These are phyloP conservation scores for Pluteus cervinus DNA, from an alignment of 768 basidiomycete genomes.

Conservation along the genomic window DNA sequence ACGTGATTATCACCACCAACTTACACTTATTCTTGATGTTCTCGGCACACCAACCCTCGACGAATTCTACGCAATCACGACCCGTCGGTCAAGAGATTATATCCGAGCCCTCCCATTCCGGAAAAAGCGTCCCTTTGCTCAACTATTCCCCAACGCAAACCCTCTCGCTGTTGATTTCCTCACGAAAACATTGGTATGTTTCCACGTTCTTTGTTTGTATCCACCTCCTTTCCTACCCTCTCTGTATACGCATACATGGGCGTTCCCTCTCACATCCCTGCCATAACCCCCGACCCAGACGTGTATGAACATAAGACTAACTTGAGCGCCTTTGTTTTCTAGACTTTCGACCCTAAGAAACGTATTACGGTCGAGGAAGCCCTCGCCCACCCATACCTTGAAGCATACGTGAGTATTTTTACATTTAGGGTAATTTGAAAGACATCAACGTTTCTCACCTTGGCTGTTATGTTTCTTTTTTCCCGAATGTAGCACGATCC, in stretches of 20 bases:
- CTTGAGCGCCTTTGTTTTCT: constrained; percentile 3
- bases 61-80: constrained; percentile 96
- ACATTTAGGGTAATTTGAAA: not conserved
- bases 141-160: constrained; percentile 88
- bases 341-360: constrained; percentile 98
- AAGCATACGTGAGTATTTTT: constrained; percentile 69
- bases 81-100: constrained; percentile 88
- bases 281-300: no score
- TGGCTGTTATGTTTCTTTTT: constrained; percentile 8
- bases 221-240: not conserved
- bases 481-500: constrained; percentile 67
- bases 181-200: constrained; percentile 72
- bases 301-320: no score
- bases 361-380: constrained; percentile 93
- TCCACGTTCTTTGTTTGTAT: no score
- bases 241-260: not conserved
- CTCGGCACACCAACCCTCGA: constrained; percentile 96
- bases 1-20: constrained; percentile 93
- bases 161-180: constrained; percentile 63
- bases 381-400: constrained; percentile 90
- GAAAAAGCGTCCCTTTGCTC: constrained; percentile 75
- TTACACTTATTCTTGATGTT: constrained; percentile 92
- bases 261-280: no score
- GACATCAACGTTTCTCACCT: not conserved
- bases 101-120: constrained; percentile 92